phyloP scores from a whole-genome alignment of 2,329 filamentous ascomycete genomes.

The Phyllosticta capitalensis region DNA sequence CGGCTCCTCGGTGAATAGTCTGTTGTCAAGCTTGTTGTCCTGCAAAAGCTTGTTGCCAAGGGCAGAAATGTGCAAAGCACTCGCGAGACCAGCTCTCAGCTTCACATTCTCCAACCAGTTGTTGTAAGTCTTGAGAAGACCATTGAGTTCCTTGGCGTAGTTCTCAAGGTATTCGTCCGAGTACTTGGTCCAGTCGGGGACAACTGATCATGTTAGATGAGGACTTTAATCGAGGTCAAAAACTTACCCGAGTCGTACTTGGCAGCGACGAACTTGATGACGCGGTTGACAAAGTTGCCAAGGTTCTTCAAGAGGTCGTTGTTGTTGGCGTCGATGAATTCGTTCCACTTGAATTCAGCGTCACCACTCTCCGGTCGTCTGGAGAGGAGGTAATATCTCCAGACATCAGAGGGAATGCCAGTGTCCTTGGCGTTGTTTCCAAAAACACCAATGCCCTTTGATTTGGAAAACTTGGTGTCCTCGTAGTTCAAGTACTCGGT shows the following conservation, averaged over 20 bases:
- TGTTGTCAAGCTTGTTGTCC: slow-evolving; percentile 52
- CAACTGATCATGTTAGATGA: slow-evolving; percentile 24
- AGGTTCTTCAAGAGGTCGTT: slow-evolving; percentile 73
- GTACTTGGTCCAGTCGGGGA: slow-evolving; percentile 57
- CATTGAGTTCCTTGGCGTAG: slow-evolving; percentile 54
- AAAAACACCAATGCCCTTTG: slow-evolving; percentile 80
- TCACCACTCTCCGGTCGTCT: slow-evolving; percentile 78
- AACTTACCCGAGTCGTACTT: slow-evolving; percentile 53
- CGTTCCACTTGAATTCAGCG: slow-evolving; percentile 81
- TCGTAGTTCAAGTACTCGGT: slow-evolving; percentile 28
- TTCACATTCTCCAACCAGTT: slow-evolving; percentile 61
- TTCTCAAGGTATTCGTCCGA: slow-evolving; percentile 31
- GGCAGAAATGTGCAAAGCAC: slow-evolving; percentile 58
- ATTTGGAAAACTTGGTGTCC: slow-evolving; percentile 84
- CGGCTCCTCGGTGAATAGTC: slow-evolving; percentile 49
- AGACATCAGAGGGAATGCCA: slow-evolving; percentile 76
- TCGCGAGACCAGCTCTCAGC: slow-evolving; percentile 56
- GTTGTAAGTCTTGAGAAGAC: slow-evolving; percentile 56
- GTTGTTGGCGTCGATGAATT: slow-evolving; percentile 79
- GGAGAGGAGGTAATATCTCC: slow-evolving; percentile 83
- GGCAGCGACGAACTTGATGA: slow-evolving; percentile 61
- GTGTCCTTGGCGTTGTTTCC: slow-evolving; percentile 83
- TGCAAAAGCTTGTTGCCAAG: slow-evolving; percentile 48
- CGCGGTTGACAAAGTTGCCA: slow-evolving; percentile 48
- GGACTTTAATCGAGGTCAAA: background rate